Base-by-base conservation (phyloP, 1,284 basidiomycete species). In the Lentinula novae-zelandiae region DNA sequence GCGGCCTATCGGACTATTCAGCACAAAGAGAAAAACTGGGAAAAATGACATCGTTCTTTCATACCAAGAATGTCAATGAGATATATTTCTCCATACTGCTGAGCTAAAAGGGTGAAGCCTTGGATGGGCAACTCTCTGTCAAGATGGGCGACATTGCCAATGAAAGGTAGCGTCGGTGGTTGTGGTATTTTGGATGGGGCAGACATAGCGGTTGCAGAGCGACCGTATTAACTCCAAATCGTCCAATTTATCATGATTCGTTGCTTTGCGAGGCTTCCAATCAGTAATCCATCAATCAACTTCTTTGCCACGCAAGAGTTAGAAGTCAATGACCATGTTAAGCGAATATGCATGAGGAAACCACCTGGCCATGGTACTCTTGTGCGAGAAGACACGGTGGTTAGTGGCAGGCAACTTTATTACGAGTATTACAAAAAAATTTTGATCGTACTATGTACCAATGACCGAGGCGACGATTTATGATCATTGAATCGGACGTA, bases 61-160 rank as follows among this genome's bases (percentile, higher is more conserved):
- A 40, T 57, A 76, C 78, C 76, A 34, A 78, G 64, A 22, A 80
- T 60, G 61, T 76, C 69, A 42, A 82, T 71, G 62, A 75, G 66
- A 67, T 75, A 81, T 38, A 82, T 80, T 60, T 79, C 77, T 36
- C 81, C 80, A 65, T 80, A 81, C 57, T 76, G 73, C 61, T 78
- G 71, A 5, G 76, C 72, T 33, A 82, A 73, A 8, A 78, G 73
- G 31, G 63, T 63, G 60, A 79, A 76, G 1, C 77, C 77, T 40
- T 67, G 70, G 20, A 73, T 62, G 0, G 78, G 78, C n/a, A 78
- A 67, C 17, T 78, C 77, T 42, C 63, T 70, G 59, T 79, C 77
- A 51, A 79, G 68, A 6, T 67, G 62, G 0, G 71, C 69, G 57
- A 73, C 66, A 71, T 82, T 81, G n/a, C 81, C 81, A 38, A 82